Evolutionary conservation across 768 basidiomycete species (phyloP), one percentile per base, ranked within the genome.

Genomic region (Leccinum barrowsii): DNA sequence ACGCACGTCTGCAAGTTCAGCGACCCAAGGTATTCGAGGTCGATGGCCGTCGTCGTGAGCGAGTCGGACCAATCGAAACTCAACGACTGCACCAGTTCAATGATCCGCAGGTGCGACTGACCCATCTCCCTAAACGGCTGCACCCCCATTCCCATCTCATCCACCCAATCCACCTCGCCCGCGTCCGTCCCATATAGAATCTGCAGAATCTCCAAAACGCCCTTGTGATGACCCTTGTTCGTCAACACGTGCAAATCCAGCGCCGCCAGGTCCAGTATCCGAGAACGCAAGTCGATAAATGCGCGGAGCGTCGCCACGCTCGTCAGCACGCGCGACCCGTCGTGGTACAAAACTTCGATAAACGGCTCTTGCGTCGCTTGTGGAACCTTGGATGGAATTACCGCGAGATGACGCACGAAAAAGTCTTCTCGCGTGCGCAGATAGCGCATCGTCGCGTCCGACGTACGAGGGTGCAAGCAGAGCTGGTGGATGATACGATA

Each of bases 1-100:
- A 89, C 69, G 67, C 92, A 94, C 1, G 85, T 77, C 26, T 84
- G 81, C 22, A 94, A 76, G 63, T 90, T 84, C 44, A 94, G 72
- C 35, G 82, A 78, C 3, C 74, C 78, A 34, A 92, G 79, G 67
- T 89, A 86, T 55, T 87, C 80, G 55, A 92, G 69, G 21, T 86
- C 78, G 51, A 84, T 68, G 5, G 84, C 78, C 15, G 82, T 73
- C 2, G 86, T 83, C 13, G 77, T 70, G 46, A 92, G 74, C 58
- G 82, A 83, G 68, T 98, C 95, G 5, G 81, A 82, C 94, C 94
- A 98, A 55, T 90, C 87, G 62, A 98, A 89, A 69, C 87, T 85
- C 64, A 98, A 75, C 0, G 92, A 91, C 67, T 92, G 88, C 49
- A 98, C 77, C 54, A 93, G 84, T 71, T 96, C 94, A 65, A 96